Evolutionary conservation across 257 asterid species (phyloP).

Genomic region (Solanum dulcamara): DNA sequence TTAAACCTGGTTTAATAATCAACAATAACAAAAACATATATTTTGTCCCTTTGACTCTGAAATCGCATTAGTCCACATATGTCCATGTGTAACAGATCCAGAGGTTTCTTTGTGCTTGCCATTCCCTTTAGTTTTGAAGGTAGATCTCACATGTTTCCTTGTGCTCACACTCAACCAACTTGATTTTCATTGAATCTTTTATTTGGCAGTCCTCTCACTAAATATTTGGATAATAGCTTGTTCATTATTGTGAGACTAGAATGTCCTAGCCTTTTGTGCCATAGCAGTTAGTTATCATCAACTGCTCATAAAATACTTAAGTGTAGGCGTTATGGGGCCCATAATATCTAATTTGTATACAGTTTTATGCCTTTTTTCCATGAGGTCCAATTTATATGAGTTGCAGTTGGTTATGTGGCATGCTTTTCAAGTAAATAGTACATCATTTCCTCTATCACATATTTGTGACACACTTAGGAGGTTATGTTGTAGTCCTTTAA

Average conservation of each 20-base stretch:
- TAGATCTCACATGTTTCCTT: background rate
- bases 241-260: background rate
- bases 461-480: background rate
- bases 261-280: background rate
- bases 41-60: too few relatives aligned
- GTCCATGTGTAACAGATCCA: background rate
- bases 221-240: background rate
- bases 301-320: too few relatives aligned
- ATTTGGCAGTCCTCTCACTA: too few relatives aligned
- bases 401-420: too few relatives aligned
- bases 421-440: background rate
- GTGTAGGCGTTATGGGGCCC: background rate
- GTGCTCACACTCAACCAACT: background rate
- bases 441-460: background rate
- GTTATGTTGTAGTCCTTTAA: background rate
- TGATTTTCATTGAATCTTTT: background rate
- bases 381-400: background rate
- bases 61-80: too few relatives aligned
- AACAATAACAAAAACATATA: background rate
- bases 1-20: too few relatives aligned
- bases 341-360: background rate
- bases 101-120: background rate
- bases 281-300: background rate
- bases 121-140: background rate
- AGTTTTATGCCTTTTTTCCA: background rate